These are phyloP conservation scores for Modicella reniformis DNA, from an alignment of 371 early-diverging fungal species.

Conservation along the genomic window DNA sequence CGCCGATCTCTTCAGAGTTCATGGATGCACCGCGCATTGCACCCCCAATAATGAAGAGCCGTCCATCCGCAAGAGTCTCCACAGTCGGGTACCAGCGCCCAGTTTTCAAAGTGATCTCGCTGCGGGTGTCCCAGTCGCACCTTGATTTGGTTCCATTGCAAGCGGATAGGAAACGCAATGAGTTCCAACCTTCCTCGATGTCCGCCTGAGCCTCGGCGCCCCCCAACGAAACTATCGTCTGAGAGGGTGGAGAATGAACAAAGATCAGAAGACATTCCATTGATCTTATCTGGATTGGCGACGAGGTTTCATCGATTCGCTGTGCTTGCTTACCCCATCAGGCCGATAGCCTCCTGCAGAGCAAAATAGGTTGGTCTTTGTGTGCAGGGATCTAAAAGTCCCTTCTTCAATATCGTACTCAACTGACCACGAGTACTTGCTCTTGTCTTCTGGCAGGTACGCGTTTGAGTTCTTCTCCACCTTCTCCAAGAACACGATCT, in stretches of 20 bases:
- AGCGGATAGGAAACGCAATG: slow-evolving; percentile 62
- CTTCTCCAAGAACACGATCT: slow-evolving; percentile 52
- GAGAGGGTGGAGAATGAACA: not conserved
- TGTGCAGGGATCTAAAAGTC: slow-evolving; percentile 57
- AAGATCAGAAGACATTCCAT: not conserved
- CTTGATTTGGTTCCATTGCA: slow-evolving; percentile 54
- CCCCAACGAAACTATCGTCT: slow-evolving; percentile 49
- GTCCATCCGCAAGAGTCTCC: slow-evolving; percentile 64
- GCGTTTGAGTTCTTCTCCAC: slow-evolving; percentile 41
- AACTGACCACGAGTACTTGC: slow-evolving; percentile 60
- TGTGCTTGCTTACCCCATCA: slow-evolving; percentile 58
- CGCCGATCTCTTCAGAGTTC: slow-evolving; percentile 63
- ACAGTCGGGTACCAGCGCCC: slow-evolving; percentile 74
- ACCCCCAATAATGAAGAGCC: slow-evolving; percentile 69
- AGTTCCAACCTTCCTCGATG: slow-evolving; percentile 61
- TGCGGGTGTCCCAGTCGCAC: slow-evolving; percentile 60
- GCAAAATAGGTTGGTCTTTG: slow-evolving; percentile 70
- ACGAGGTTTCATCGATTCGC: too few species aligned
- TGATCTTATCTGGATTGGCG: too few species aligned
- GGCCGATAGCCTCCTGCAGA: slow-evolving; percentile 68
- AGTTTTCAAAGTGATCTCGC: slow-evolving; percentile 33
- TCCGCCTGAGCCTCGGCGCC: slow-evolving; percentile 54
- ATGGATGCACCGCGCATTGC: slow-evolving; percentile 60
- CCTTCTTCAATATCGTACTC: slow-evolving; percentile 64
- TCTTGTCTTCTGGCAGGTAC: slow-evolving; percentile 16